A percentile compares a stretch with the other conserved stretches of the same genome.
Evolutionary conservation across 179 eudicot genomes (phyloP).

Genomic region (Patellifolia procumbens): DNA sequence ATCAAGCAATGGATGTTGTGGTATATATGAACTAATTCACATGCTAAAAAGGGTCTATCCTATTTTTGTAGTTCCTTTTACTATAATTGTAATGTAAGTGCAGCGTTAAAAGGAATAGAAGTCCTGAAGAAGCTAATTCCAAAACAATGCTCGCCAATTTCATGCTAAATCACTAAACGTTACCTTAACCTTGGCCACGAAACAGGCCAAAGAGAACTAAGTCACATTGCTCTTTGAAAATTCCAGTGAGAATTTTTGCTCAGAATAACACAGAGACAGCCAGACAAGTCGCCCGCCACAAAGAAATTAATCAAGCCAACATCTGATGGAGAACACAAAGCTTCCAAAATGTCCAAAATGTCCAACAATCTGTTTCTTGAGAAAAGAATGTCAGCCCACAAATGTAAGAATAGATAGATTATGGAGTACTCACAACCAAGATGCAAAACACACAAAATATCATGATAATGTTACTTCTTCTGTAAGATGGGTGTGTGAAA

Average conservation of each 20-base stretch:
- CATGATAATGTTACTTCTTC: neutral
- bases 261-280: neutral
- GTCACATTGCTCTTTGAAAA: neutral
- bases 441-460: neutral
- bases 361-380: neutral
- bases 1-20: too few species aligned
- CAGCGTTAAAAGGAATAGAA: neutral
- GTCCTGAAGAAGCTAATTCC: neutral
- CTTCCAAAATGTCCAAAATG: too few species aligned
- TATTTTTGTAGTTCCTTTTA: neutral
- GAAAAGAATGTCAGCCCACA: neutral
- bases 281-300: neutral
- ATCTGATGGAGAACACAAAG: neutral
- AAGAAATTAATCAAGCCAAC: neutral
- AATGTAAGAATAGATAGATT: neutral
- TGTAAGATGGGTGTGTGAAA: neutral
- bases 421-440: neutral
- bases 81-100: neutral
- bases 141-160: neutral
- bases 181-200: neutral
- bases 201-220: neutral
- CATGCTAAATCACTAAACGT: neutral
- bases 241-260: neutral
- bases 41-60: neutral
- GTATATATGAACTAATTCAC: neutral